Evolutionary conservation across 257 asterid species (phyloP).

Genomic region (Echites panduratus): DNA sequence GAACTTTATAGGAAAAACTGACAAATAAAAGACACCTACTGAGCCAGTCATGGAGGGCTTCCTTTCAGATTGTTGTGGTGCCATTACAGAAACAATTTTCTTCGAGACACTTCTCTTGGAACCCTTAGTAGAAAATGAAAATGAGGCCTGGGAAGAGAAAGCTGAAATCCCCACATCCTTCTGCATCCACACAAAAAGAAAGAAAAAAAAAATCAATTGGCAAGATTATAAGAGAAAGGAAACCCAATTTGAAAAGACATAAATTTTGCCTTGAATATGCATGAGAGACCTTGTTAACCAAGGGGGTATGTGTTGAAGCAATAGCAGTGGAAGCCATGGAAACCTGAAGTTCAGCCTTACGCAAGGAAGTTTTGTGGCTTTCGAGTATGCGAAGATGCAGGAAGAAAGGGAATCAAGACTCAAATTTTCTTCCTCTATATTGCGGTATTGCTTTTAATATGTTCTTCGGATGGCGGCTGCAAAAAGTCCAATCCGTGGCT

Average conservation of each 20-base stretch:
- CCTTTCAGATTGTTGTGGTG: constrained; percentile 72
- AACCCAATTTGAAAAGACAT: not conserved
- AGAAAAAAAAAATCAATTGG: not conserved
- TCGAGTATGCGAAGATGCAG: not conserved
- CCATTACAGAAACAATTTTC: constrained; percentile 66
- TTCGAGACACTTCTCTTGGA: constrained; percentile 38
- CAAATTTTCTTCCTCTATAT: not conserved
- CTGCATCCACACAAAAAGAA: constrained; percentile 27
- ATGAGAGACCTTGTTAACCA: constrained; percentile 39
- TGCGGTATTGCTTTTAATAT: not conserved
- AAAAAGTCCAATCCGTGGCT: not conserved
- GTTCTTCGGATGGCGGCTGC: not conserved
- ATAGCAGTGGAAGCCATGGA: constrained; percentile 57
- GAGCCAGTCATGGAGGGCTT: constrained; percentile 75
- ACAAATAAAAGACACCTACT: constrained; percentile 20
- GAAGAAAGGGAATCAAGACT: not conserved
- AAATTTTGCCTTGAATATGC: not conserved
- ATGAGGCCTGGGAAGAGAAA: constrained; percentile 38
- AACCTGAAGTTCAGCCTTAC: not conserved
- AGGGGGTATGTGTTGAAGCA: constrained; percentile 38
- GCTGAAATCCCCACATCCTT: constrained; percentile 57
- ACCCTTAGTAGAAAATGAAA: constrained; percentile 32
- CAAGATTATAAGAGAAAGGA: not conserved
- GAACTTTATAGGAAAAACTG: constrained; percentile 3
- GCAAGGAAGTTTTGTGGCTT: not conserved